Conservation (phyloP, 352 stramenopile species). For the Lagenidium giganteum region DNA sequence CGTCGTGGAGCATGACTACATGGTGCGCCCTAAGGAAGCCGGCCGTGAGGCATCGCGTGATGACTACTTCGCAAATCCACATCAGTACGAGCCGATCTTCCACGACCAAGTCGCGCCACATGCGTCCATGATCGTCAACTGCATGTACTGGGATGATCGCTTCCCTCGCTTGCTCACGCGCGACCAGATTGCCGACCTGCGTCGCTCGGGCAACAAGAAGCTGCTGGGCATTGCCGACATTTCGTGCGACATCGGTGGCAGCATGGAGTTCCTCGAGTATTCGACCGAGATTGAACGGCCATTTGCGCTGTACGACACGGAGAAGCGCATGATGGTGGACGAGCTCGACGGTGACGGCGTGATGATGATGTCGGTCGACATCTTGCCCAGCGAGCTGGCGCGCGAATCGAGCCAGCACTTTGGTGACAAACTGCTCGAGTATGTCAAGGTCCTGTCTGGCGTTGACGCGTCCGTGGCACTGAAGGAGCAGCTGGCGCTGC, state of each 20-base stretch:
- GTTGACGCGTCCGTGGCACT: slow-evolving; percentile 50
- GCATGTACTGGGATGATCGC: slow-evolving; percentile 96
- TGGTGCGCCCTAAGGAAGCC: slow-evolving; percentile 50
- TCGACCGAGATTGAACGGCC: slow-evolving; percentile 93
- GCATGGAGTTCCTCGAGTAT: slow-evolving; percentile 92
- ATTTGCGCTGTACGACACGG: slow-evolving; percentile 90
- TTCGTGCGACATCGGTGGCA: slow-evolving; percentile 92
- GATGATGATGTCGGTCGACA: slow-evolving; percentile 95
- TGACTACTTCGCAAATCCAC: slow-evolving; percentile 90
- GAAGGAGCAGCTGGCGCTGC: slow-evolving; percentile 47
- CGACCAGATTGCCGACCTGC: slow-evolving; percentile 81
- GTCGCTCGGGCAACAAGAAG: slow-evolving; percentile 60
- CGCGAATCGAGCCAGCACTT: slow-evolving; percentile 95
- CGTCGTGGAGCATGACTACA: slow-evolving; percentile 67
- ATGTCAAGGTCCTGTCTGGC: slow-evolving; percentile 62
- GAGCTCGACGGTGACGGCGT: slow-evolving; percentile 73
- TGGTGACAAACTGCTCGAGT: slow-evolving; percentile 88
- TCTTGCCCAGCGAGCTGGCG: slow-evolving; percentile 93
- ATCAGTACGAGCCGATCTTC: slow-evolving; percentile 90
- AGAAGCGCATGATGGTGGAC: slow-evolving; percentile 59
- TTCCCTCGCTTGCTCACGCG: slow-evolving; percentile 92
- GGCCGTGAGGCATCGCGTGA: slow-evolving; percentile 24
- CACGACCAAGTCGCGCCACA: slow-evolving; percentile 87
- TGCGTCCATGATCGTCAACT: slow-evolving; percentile 92
- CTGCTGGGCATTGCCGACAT: slow-evolving; percentile 93